Conservation (phyloP, 2,329 filamentous ascomycete genomes). For the Talaromyces piceae region DNA sequence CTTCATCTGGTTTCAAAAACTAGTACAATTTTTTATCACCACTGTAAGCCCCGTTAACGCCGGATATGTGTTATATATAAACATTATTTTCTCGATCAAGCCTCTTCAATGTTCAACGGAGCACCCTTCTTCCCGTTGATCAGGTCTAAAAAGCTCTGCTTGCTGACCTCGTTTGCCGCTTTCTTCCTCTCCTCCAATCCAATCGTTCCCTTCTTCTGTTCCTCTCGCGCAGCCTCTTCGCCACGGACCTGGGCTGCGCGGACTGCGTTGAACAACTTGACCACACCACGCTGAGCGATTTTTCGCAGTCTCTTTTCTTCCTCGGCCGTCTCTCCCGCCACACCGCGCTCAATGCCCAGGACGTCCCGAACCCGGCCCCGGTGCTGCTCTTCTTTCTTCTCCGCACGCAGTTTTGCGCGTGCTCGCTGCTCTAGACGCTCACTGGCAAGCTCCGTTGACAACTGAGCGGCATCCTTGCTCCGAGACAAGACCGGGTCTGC, state of each 20-base stretch:
- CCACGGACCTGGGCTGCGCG: constrained; percentile 86
- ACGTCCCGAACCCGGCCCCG: constrained; percentile 87
- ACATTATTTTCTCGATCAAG: constrained; percentile 20
- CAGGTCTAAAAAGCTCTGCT: constrained; percentile 85
- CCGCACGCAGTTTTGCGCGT: constrained; percentile 66
- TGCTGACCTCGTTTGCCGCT: constrained; percentile 90
- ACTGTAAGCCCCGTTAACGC: too few species aligned
- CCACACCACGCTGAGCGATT: constrained; percentile 85
- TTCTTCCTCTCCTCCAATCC: constrained; percentile 76
- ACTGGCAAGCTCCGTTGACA: constrained; percentile 65
- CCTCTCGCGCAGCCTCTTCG: constrained; percentile 61
- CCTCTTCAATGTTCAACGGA: constrained; percentile 39
- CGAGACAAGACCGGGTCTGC: constrained; percentile 87
- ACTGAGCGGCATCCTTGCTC: constrained; percentile 64
- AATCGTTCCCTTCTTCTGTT: constrained; percentile 63
- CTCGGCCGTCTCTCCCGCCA: constrained; percentile 51
- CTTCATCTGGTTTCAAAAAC: constrained; percentile 2
- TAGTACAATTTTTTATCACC: too few species aligned
- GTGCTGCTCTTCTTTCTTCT: constrained; percentile 71
- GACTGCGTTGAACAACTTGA: constrained; percentile 94
- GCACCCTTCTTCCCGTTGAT: constrained; percentile 57
- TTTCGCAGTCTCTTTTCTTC: constrained; percentile 75
- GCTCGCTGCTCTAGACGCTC: constrained; percentile 75
- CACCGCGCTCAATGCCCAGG: constrained; percentile 53
- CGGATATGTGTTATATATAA: constrained; percentile 24